Base-by-base conservation (phyloP, 768 basidiomycete species). In the Tephrocybe rancida region DNA sequence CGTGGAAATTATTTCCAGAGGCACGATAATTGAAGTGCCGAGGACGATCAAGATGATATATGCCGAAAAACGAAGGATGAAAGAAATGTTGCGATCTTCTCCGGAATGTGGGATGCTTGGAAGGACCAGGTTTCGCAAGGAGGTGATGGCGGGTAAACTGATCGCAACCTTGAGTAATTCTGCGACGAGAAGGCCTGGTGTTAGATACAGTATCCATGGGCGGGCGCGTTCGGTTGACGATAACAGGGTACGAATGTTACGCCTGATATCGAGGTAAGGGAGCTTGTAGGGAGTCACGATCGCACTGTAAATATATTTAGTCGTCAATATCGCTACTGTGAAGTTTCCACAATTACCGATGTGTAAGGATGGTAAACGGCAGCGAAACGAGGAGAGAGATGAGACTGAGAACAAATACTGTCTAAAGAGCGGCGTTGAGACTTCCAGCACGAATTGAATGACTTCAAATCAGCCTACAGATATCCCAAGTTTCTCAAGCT, bases 221-320 rank as follows among this genome's bases (percentile, higher is more conserved):
- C 79, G 78, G 27, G 80, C 77, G 43, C 84, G 82, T 67, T 93
- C 91, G 6, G 88, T 88, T 5, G 89, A 86, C 0, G 91, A 92
- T 48, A 92, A 74, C 22, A 93, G 74, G 53, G 83, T 66, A n/a
- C 87, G 85, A 9, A 92, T 67, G 13, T 88, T 81, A 55, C 79
- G 74, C 42, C 79, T 63, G 0, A 77, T 71, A 32, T 78, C 71
- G 63, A 87, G 78, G 64, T 79, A 90, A 2, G 87, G 79, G 27
- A 93, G 73, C 61, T 78, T 84, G 67, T 87, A 82, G 0, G 90
- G 90, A 0, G 92, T 92, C 3, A 87, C 90, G 57, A 93, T 87
- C 0, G 90, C 77, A 37, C 91, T 93, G 32, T 35, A 19, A 57
- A 51, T 26, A 52, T 24, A 43, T 19, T 43, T 58, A 13, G 55